Conservation (phyloP, 441 rosid genomes). For the Isatis lusitanica region DNA sequence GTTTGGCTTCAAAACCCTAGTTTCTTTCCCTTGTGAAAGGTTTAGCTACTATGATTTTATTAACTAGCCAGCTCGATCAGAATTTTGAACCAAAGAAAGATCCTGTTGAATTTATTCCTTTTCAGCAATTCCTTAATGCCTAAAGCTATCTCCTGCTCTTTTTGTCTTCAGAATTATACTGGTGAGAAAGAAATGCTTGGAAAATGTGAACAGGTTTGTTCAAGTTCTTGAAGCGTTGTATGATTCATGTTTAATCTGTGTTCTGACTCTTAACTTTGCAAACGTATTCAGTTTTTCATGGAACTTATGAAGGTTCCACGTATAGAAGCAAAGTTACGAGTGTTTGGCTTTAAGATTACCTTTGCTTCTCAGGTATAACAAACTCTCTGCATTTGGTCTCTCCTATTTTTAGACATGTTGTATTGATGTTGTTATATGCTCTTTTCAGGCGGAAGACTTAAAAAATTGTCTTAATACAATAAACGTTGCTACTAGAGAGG, state of each 20-base stretch:
- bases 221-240: constrained; percentile 23
- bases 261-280: constrained; percentile 31
- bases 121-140: not conserved
- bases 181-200: constrained; percentile 93
- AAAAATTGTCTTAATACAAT: constrained; percentile 65
- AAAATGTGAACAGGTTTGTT: constrained; percentile 90
- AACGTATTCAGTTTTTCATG: constrained; percentile 72
- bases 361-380: constrained; percentile 77
- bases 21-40: constrained; percentile 2
- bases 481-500: constrained; percentile 81
- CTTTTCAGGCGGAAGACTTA: constrained; percentile 76
- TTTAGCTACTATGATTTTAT: not conserved
- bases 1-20: constrained; percentile 10
- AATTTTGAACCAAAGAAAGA: constrained; percentile 18
- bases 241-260: constrained; percentile 26
- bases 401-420: not conserved
- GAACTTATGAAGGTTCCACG: constrained; percentile 97
- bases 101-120: not conserved
- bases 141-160: constrained; percentile 28
- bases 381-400: constrained; percentile 15
- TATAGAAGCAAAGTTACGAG: constrained; percentile 90
- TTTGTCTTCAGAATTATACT: constrained; percentile 66
- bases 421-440: constrained; percentile 26
- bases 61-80: constrained; percentile 9
- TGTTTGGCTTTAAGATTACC: constrained; percentile 89